Evolutionary conservation across 768 basidiomycete genomes (phyloP).

Genomic region (Kwoniella dejecticola): DNA sequence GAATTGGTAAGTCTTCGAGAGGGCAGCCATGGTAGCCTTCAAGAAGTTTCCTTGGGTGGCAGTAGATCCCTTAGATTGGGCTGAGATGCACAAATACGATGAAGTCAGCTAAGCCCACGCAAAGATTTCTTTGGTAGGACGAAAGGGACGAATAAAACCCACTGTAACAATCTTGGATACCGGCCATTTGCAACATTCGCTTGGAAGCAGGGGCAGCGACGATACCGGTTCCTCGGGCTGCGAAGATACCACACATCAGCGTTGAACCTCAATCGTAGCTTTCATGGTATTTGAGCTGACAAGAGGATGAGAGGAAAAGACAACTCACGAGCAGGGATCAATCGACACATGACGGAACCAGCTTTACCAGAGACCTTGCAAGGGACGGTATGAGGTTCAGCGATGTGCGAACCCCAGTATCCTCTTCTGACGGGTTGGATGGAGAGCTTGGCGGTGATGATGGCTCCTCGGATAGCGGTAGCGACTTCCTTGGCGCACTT

Average conservation of each 20-base stretch:
- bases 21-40: constrained; percentile 91
- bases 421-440: constrained; percentile 98
- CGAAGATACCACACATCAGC: neutral
- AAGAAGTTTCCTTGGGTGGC: constrained; percentile 76
- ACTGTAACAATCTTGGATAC: constrained; percentile 94
- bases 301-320: neutral
- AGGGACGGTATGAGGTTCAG: constrained; percentile 98
- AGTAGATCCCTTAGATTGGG: constrained; percentile 95
- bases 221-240: constrained; percentile 94
- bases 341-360: constrained; percentile 98
- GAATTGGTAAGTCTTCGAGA: constrained; percentile 98
- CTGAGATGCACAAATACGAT: constrained; percentile 11
- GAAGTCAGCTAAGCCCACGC: too few relatives aligned
- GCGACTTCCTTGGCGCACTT: constrained; percentile 99
- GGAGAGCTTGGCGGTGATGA: constrained; percentile 96
- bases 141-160: constrained; percentile 3
- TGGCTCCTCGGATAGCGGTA: constrained; percentile 98
- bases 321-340: constrained; percentile 78
- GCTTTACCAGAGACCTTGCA: constrained; percentile 98
- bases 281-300: neutral
- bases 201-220: constrained; percentile 98
- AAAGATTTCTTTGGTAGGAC: neutral
- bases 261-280: too few relatives aligned
- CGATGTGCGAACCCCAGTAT: constrained; percentile 99
- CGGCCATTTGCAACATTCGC: constrained; percentile 94